Base-by-base conservation (phyloP, 768 basidiomycete genomes). In the Gautieria morchelliformis region DNA sequence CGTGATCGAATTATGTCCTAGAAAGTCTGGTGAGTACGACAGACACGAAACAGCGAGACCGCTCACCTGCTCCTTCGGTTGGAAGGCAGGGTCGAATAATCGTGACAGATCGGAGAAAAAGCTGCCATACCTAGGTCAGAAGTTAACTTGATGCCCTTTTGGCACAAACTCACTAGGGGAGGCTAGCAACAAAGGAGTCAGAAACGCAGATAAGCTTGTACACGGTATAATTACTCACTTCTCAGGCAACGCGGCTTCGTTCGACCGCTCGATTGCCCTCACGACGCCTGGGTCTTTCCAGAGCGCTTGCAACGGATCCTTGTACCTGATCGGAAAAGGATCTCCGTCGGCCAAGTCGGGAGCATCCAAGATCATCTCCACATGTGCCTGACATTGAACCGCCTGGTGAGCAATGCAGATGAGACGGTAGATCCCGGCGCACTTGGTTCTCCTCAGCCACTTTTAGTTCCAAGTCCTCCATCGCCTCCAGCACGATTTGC, bases 231-330 rank as follows among this genome's bases (percentile, higher is more conserved):
- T 44, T 45, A 68, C 78, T 61, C 68, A 90, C 87, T 93, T 94
- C 69, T 96, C 93, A 5, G 92, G 93, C 55, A 95, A 69, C 2
- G 91, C 91, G 14, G 87, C 92, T 67, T 95, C 93, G 67, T 96
- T 93, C 4, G 90, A 91, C 57, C 91, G 72, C 19, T 74, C 75
- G 71, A 82, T 91, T n/a, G 89, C 85, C 64, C 76, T 77, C 67
- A 86, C 85, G 1, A 94, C 79, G 47, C 79, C 79, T 19, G 76
- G 72, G 66, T 97, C 94, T 12, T 70, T 70, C 93, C 93, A 97
- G 0, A 97, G 76, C 3, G 69, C 61, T 58, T 75, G 78, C 30
- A 96, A 74, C 3, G 89, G 82, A 33, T 83, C 80, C 53, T 79
- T 77, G 68, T 82, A 94, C 40, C 72, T 65, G 37, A 65, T 59